Evolutionary conservation across 2,329 filamentous ascomycete genomes (phyloP), one percentile per base, ranked within the genome.

Genomic region (Fusarium buxicola): DNA sequence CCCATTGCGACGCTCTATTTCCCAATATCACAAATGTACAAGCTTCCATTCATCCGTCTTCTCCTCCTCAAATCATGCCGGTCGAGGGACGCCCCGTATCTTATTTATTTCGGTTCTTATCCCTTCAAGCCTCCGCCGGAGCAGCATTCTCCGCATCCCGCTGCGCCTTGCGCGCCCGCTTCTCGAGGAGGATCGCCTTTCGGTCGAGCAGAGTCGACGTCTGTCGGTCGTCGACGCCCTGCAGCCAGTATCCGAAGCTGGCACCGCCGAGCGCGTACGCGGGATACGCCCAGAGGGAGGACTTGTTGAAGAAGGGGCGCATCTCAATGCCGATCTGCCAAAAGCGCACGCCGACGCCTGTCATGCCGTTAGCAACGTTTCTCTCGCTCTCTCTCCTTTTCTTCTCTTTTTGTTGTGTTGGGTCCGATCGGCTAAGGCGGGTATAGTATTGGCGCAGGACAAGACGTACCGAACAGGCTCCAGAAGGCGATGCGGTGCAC

Each of bases 251-350:
- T 70, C 95, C 95, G 80, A 98, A 97, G 80, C 90, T 92, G 70
- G 89, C 94, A 71, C 94, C 94, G 64, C 92, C 87, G 69, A 86
- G 86, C 57, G 89, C 94, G 80, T 95, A 99, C 70, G 94, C 80
- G 52, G 95, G 95, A 82, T 97, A 99, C 47, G 88, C 92, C 91
- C 92, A 96, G 73, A 97, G 87, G 52, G 90, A 91, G 75, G 90
- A 84, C 74, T 85, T 87, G 80, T 90, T 89, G 85, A 98, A 92
- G 78, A 97, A 89, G 48, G 94, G 95, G 63, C 94, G 92, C 93
- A 96, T 97, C 83, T 99, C 93, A 77, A 99, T 95, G 74, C 94
- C 95, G 77, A 99, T 89, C 80, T 98, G 95, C 92, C 94, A 97
- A 79, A 95, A 86, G 72, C 94, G 92, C 75, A 94, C 90, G 75